Conservation (phyloP, 2,329 filamentous ascomycete species). For the Paecilomyces sp. region DNA sequence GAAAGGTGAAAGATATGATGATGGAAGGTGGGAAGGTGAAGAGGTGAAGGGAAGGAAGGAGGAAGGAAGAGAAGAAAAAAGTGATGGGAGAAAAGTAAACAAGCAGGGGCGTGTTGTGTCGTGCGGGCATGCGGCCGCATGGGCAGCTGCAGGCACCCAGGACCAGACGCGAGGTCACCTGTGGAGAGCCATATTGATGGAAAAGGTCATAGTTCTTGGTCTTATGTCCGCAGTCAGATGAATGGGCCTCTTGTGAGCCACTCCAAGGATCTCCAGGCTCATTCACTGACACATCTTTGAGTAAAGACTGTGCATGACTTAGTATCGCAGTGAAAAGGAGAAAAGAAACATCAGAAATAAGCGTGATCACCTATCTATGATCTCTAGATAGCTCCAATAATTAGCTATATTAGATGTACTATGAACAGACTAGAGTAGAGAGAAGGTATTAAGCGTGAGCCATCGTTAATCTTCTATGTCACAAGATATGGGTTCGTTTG, state of each 20-base stretch:
- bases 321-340: neutral
- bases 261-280: neutral
- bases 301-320: neutral
- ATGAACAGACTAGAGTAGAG: too few species aligned
- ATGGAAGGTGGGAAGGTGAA: neutral
- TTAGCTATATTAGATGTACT: too few species aligned
- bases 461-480: too few species aligned
- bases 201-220: neutral
- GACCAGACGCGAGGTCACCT: neutral
- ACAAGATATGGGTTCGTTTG: too few species aligned
- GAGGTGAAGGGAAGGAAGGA: conserved; percentile 1
- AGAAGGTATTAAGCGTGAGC: too few species aligned
- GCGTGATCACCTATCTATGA: neutral
- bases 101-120: neutral
- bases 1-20: too few species aligned
- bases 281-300: neutral
- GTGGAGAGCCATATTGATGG: neutral
- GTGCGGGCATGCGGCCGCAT: neutral
- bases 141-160: neutral
- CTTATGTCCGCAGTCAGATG: neutral
- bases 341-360: neutral
- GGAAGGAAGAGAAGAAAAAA: neutral
- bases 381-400: too few species aligned
- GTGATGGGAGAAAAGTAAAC: neutral
- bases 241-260: neutral